Evolutionary conservation across 352 stramenopile genomes (phyloP).

Genomic region (Pelagophyceae sp.): DNA sequence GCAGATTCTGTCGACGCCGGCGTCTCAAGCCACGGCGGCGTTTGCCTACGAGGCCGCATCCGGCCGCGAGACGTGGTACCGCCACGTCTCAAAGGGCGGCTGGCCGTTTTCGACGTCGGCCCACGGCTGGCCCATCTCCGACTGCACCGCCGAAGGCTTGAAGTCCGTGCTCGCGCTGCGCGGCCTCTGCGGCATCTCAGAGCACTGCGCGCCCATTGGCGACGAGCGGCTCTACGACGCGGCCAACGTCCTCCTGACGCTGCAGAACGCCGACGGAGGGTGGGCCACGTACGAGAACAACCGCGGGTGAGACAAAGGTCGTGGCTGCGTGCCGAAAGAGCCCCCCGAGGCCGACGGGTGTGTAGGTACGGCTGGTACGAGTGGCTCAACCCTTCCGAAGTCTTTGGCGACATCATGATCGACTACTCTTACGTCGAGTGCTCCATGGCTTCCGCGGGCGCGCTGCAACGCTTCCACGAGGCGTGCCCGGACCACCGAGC

Average conservation of each 20-base stretch:
- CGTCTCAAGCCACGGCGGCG: slow-evolving; percentile 41
- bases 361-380: slow-evolving; percentile 62
- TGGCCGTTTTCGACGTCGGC: slow-evolving; percentile 77
- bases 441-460: slow-evolving; percentile 66
- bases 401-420: slow-evolving; percentile 89
- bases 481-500: slow-evolving; percentile 48
- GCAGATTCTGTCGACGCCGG: slow-evolving; percentile 63
- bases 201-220: not conserved
- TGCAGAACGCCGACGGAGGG: slow-evolving; percentile 78
- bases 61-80: slow-evolving; percentile 59
- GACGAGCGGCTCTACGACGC: slow-evolving; percentile 58
- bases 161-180: slow-evolving; percentile 54
- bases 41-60: slow-evolving; percentile 51
- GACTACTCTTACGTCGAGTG: slow-evolving; percentile 85
- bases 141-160: slow-evolving; percentile 76
- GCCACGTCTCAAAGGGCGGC: slow-evolving; percentile 67
- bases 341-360: slow-evolving; percentile 23
- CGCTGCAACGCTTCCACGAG: slow-evolving; percentile 61
- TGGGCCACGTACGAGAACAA: slow-evolving; percentile 84
- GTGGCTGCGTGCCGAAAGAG: not conserved
- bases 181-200: slow-evolving; percentile 15
- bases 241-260: slow-evolving; percentile 65
- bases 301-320: slow-evolving; percentile 38
- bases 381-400: slow-evolving; percentile 70
- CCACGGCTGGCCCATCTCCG: slow-evolving; percentile 78